Base-by-base conservation (phyloP, 2,329 filamentous ascomycete genomes). In the Alternaria brassicicola region DNA sequence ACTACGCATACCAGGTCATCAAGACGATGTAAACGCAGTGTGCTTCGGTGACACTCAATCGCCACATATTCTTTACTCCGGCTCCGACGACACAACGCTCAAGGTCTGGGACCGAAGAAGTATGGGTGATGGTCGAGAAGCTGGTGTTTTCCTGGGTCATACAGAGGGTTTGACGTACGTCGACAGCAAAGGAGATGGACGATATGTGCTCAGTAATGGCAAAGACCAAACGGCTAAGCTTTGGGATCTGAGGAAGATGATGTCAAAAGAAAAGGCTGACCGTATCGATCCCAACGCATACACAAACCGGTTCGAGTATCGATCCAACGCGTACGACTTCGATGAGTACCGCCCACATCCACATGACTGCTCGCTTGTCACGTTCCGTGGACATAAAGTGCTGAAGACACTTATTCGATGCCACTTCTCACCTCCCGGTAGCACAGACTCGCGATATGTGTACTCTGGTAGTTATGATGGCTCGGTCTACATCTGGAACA, bases 151-250 rank as follows among this genome's bases (percentile, higher is more conserved):
- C 72, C 77, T 89, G 33, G 86, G 86, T 6, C 86, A 89, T 67
- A 88, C 85, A 0, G 86, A 89, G 74, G 86, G 86, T 6, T 67
- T 89, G 48, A 89, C 87, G 0, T 89, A 88, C 61, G 86, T 89
- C 31, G 87, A 89, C 73, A 94, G 90, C 77, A 94, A 98, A 83
- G 92, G 91, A 38, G 92, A 97, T 70, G 87, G 88, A 2, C 86
- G 94, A 55, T 98, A 98, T 75, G 90, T 98, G 8, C 85, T 99
- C 25, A 93, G 89, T 65, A 99, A 99, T 70, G 92, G 88, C 61
- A 99, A 98, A 74, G 95, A 99, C 73, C 95, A 98, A 77, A 94
- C 89, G 39, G 96, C 96, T 87, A 98, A 98, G 78, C 84, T 99
- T 0, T 99, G 95, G 95, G 95, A 99, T 76, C 76, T 97, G 55